Evolutionary conservation across 2,329 filamentous ascomycete species (phyloP).

Genomic region (Neodidymelliopsis sp.): DNA sequence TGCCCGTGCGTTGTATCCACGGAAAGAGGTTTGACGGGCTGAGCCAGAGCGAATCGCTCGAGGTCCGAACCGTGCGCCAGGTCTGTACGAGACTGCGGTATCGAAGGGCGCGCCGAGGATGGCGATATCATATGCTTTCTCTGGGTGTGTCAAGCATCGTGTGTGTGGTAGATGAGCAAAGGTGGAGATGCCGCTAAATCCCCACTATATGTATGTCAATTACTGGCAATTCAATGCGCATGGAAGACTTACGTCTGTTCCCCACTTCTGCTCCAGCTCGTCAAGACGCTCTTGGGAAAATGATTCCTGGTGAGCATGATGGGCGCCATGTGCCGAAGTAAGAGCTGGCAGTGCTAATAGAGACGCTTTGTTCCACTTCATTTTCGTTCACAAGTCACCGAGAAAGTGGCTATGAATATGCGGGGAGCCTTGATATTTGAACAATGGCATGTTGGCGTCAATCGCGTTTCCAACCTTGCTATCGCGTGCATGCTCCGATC

Average conservation of each 20-base stretch:
- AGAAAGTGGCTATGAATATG: not conserved
- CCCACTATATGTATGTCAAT: conserved; percentile 56
- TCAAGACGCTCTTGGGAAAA: conserved; percentile 43
- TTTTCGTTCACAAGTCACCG: not conserved
- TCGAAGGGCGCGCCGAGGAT: conserved; percentile 60
- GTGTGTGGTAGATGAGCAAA: conserved; percentile 58
- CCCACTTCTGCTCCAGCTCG: conserved; percentile 51
- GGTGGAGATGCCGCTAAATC: conserved; percentile 74
- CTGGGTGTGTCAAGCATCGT: conserved; percentile 57
- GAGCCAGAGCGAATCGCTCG: conserved; percentile 86
- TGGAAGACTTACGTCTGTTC: conserved; percentile 44
- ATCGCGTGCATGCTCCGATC: conserved; percentile 7
- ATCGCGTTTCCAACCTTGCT: conserved; percentile 13
- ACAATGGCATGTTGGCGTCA: conserved; percentile 8
- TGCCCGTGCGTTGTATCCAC: conserved; percentile 83
- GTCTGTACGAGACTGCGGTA: conserved; percentile 56
- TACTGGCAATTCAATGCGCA: not conserved
- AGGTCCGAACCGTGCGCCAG: conserved; percentile 76
- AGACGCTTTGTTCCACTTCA: conserved; percentile 13
- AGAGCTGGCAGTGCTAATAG: conserved; percentile 10
- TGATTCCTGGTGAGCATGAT: conserved; percentile 38
- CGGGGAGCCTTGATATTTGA: conserved; percentile 8
- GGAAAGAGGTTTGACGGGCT: conserved; percentile 78
- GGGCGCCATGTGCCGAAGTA: conserved; percentile 16
- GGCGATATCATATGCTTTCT: conserved; percentile 55